A percentile compares a stretch with the other conserved stretches of the same genome.
phyloP scores from a whole-genome alignment of 352 stramenopile genomes.

The Globisporangium spinosum region DNA sequence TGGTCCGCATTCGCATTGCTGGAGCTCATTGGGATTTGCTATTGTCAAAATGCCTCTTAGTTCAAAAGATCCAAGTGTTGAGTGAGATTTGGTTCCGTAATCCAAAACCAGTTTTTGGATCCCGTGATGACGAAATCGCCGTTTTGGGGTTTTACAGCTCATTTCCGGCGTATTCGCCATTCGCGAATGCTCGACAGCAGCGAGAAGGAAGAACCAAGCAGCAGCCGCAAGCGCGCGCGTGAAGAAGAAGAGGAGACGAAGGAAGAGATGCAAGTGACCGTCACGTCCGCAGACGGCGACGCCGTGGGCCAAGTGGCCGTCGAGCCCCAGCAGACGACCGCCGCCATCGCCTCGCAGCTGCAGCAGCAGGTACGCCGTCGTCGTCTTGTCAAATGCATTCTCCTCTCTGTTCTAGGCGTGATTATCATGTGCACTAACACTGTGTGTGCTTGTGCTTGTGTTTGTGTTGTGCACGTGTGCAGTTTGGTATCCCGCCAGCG shows the following conservation, averaged over 20 bases:
- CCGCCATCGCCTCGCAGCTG: slow-evolving; percentile 37
- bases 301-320: slow-evolving; percentile 48
- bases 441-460: neutral
- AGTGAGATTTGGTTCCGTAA: neutral
- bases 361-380: slow-evolving; percentile 42
- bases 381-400: neutral
- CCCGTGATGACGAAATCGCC: neutral
- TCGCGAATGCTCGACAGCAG: slow-evolving; percentile 7
- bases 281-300: slow-evolving; percentile 63
- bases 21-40: slow-evolving; percentile 2
- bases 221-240: slow-evolving; percentile 11
- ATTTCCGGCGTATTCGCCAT: neutral
- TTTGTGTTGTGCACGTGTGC: neutral
- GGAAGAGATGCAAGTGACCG: slow-evolving; percentile 50
- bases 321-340: slow-evolving; percentile 45
- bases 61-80: too few species aligned
- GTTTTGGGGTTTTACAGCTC: neutral
- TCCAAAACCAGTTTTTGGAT: neutral
- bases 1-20: slow-evolving; percentile 11
- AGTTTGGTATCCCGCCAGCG: slow-evolving; percentile 63
- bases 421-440: neutral
- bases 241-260: slow-evolving; percentile 5
- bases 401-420: neutral
- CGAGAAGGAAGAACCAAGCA: neutral
- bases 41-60: too few species aligned